phyloP scores from a whole-genome alignment of 2,329 filamentous ascomycete species.

The Botrytis galanthina region DNA sequence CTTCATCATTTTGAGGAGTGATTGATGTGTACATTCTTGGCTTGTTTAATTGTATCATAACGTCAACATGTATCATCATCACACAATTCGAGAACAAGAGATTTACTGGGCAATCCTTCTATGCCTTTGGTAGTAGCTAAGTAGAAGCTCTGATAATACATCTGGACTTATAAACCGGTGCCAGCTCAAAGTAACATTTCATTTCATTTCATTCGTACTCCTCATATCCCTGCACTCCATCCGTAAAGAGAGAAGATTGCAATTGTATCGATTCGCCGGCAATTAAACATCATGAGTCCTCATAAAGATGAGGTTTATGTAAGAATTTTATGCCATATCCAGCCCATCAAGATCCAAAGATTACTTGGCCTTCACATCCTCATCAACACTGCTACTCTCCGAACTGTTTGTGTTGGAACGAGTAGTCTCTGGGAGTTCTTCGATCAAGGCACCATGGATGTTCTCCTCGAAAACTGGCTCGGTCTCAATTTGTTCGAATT shows the following conservation, averaged over 20 bases:
- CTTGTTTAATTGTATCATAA: neutral
- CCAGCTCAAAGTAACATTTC: constrained; percentile 16
- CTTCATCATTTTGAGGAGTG: neutral
- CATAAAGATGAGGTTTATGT: constrained; percentile 4
- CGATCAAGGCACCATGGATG: constrained; percentile 60
- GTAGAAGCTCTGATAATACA: constrained; percentile 31
- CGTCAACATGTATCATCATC: neutral
- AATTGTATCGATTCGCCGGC: constrained; percentile 31
- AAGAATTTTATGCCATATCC: neutral
- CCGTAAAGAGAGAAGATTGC: constrained; percentile 26
- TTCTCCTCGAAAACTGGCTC: constrained; percentile 92
- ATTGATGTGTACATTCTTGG: neutral
- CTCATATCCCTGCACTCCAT: constrained; percentile 28
- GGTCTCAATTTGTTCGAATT: constrained; percentile 86
- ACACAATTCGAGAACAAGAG: neutral
- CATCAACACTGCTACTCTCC: constrained; percentile 37
- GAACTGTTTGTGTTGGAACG: constrained; percentile 38
- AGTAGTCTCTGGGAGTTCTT: constrained; percentile 31
- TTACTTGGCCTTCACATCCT: constrained; percentile 43
- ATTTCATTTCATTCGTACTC: constrained; percentile 21
- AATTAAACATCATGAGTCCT: constrained; percentile 27
- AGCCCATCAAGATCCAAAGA: constrained; percentile 22
- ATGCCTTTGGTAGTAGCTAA: constrained; percentile 38
- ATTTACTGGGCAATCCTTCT: constrained; percentile 37
- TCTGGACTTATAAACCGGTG: constrained; percentile 30